phyloP scores from a whole-genome alignment of 2,329 filamentous ascomycete species.

The Penicillium decumbens region DNA sequence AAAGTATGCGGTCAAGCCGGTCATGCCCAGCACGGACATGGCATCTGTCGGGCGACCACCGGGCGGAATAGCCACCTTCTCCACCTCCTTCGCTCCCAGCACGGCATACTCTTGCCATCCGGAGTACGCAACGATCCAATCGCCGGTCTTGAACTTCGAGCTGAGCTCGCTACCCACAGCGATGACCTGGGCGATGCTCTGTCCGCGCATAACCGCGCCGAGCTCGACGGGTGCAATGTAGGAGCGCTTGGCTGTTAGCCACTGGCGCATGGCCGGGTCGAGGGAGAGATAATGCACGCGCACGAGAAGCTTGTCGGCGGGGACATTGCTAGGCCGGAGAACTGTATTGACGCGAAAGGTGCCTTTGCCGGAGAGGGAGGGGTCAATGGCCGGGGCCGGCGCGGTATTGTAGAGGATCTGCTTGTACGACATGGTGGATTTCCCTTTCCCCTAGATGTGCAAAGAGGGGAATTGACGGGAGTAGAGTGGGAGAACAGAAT shows the following conservation, averaged over 20 bases:
- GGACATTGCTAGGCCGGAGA: conserved; percentile 26
- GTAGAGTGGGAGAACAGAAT: neutral
- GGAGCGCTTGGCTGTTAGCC: conserved; percentile 57
- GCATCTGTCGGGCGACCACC: conserved; percentile 56
- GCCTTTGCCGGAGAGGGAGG: conserved; percentile 29
- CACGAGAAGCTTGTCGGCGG: conserved; percentile 57
- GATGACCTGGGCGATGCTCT: conserved; percentile 56
- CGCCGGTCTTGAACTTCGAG: conserved; percentile 28
- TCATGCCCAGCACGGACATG: conserved; percentile 60
- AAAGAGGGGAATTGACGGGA: neutral
- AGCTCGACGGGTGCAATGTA: conserved; percentile 67
- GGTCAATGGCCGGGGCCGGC: conserved; percentile 34
- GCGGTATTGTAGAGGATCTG: conserved; percentile 36
- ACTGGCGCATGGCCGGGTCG: conserved; percentile 72
- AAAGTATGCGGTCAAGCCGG: conserved; percentile 71
- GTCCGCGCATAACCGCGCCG: conserved; percentile 64
- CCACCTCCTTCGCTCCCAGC: conserved; percentile 49
- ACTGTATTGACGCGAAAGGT: conserved; percentile 35
- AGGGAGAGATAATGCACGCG: conserved; percentile 61
- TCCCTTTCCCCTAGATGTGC: neutral
- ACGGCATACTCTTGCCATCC: conserved; percentile 67
- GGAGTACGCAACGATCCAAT: conserved; percentile 50
- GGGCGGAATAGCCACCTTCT: conserved; percentile 44
- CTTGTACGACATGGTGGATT: conserved; percentile 28
- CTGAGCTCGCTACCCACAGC: conserved; percentile 48